Evolutionary conservation across 2,329 filamentous ascomycete species (phyloP), one percentile per base, ranked within the genome.

Genomic region (Diplodia corticola): DNA sequence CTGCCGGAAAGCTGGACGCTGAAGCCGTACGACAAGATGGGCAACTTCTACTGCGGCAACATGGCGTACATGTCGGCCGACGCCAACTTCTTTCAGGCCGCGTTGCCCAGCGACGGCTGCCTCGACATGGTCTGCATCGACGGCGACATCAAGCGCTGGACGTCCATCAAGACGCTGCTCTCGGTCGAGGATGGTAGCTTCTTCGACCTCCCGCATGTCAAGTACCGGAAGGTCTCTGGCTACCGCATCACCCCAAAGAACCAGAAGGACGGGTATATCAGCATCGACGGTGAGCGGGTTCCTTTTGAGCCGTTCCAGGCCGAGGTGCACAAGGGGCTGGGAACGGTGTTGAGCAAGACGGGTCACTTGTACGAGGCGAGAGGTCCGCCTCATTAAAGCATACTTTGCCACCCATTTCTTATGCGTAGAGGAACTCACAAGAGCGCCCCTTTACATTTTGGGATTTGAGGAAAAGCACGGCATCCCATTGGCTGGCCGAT

Each of bases 41-140:
- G 93, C 54, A 97, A 92, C 73, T 96, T 99, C 76, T 98, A 96
- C 79, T 91, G 89, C 35, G 95, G 95, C 68, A 99, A 97, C 76
- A 96, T 98, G 89, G 88, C 91, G 26, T 96, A 90, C 78, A 94
- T 99, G 92, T 89, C 93, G 0, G 85, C 92, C 13, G 89, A 94
- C 69, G 85, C 89, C 67, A 92, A 93, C 73, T 96, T 98, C 81
- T 99, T 96, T 83, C 84, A 92, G 28, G 89, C 91, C 1, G 86
- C 94, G 0, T 84, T 94, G 9, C 90, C 93, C 15, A 88, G 88
- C 51, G 95, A 99, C 73, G 95, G 94, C 12, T 84, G 89, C 69
- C 87, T 97, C 80, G 95, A 99, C 76, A 82, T 98, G 12, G 84
- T 97, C 67, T 91, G 86, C 60, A 88, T 96, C 68, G 86, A 92